Evolutionary conservation across 1,284 basidiomycete genomes (phyloP).

Genomic region (Ceratorhiza oryzae-sativae): DNA sequence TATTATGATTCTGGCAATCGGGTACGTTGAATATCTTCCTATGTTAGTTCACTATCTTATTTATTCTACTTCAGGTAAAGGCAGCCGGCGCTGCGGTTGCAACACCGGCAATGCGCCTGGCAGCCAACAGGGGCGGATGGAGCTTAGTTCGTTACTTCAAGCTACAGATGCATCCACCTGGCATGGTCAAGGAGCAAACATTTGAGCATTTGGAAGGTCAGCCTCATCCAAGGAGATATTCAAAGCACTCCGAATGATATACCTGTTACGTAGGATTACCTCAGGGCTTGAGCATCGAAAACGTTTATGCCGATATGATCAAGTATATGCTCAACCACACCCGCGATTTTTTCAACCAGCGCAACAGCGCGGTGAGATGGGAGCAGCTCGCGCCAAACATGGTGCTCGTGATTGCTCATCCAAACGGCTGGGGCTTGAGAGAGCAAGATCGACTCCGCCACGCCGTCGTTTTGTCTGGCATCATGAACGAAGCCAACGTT

Average conservation of each 20-base stretch:
- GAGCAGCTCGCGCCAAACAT: background rate
- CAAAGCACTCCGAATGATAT: background rate
- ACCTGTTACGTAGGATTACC: background rate
- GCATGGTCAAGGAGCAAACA: background rate
- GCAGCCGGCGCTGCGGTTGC: background rate
- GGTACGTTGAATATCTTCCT: background rate
- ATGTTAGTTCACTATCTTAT: background rate
- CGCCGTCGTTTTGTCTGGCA: background rate
- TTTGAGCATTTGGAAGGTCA: slow-evolving; percentile 3
- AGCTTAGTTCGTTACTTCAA: slow-evolving; percentile 15
- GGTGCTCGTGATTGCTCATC: slow-evolving; percentile 35
- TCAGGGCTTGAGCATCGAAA: background rate
- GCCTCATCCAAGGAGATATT: background rate
- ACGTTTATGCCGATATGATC: slow-evolving; percentile 17
- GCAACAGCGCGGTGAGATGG: slow-evolving; percentile 17
- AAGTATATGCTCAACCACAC: slow-evolving; percentile 28
- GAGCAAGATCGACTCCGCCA: slow-evolving; percentile 28
- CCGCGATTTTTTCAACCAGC: slow-evolving; percentile 9
- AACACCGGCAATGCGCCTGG: background rate
- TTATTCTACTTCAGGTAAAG: background rate
- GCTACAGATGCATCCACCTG: slow-evolving; percentile 12
- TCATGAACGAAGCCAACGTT: background rate
- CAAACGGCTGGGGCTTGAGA: slow-evolving; percentile 35
- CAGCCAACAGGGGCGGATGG: background rate
- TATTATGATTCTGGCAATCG: slow-evolving; percentile 32